Evolutionary conservation across 441 rosid genomes (phyloP).

Genomic region (Lepidium campestre): DNA sequence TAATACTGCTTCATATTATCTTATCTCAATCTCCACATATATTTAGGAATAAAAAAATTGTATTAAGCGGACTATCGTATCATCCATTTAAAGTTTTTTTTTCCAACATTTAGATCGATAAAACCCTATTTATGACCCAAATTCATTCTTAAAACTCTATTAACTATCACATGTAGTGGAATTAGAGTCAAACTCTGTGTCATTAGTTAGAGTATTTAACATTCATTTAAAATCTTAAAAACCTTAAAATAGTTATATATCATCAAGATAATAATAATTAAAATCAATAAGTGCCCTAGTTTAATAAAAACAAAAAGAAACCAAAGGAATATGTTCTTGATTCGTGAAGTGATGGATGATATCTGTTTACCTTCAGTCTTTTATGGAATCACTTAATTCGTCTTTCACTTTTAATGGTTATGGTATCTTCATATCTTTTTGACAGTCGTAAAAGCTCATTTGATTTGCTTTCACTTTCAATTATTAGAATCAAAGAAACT

Average conservation of each 20-base stretch:
- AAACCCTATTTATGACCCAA: no score
- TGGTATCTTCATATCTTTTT: constrained; percentile 4
- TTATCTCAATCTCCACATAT: no score
- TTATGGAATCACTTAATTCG: constrained; percentile 9
- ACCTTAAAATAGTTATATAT: neutral
- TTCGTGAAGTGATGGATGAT: constrained; percentile 24
- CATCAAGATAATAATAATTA: neutral
- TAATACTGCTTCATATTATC: neutral
- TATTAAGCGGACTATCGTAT: no score
- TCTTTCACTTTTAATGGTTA: constrained; percentile 11
- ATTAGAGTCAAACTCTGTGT: no score
- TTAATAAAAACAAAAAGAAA: neutral
- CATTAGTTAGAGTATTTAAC: no score
- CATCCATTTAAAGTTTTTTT: no score
- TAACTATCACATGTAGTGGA: no score
- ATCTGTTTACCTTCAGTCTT: constrained; percentile 1
- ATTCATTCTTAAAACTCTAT: no score
- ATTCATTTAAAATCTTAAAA: neutral
- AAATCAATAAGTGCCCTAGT: neutral
- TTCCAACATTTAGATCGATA: no score
- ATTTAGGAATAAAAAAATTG: neutral
- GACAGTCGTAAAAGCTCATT: constrained; percentile 2
- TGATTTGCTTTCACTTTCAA: neutral
- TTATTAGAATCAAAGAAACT: neutral
- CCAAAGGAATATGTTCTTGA: constrained; percentile 22